Percentiles rank a stretch among this genome's conserved stretches.
phyloP scores from a whole-genome alignment of 2,329 filamentous ascomycete genomes.

The Penicillium sclerotiorum region DNA sequence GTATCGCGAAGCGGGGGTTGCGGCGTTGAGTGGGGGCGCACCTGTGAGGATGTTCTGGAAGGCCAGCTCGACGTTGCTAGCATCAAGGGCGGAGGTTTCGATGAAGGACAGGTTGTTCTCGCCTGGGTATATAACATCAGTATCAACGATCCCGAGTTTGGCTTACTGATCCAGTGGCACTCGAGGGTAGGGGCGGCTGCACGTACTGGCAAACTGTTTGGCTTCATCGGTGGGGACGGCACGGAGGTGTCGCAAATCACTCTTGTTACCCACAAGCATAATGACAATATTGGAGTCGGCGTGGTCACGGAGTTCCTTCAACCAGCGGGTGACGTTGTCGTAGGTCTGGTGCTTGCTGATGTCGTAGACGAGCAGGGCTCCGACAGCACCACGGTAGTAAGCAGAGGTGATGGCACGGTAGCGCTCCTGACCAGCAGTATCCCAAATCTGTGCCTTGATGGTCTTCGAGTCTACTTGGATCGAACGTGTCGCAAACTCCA shows the following conservation, averaged over 20 bases:
- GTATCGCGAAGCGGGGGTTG: slow-evolving; percentile 11
- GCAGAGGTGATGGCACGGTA: slow-evolving; percentile 99
- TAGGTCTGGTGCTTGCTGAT: slow-evolving; percentile 99
- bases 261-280: slow-evolving; percentile 99
- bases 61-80: slow-evolving; percentile 97
- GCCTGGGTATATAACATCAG: slow-evolving; percentile 58
- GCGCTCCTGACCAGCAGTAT: slow-evolving; percentile 97
- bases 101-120: slow-evolving; percentile 99
- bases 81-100: slow-evolving; percentile 97
- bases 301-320: slow-evolving; percentile 97
- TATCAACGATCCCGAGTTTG: neutral
- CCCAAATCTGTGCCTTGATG: slow-evolving; percentile 99
- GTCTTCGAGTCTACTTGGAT: slow-evolving; percentile 99
- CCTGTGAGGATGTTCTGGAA: slow-evolving; percentile 99
- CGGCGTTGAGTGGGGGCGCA: slow-evolving; percentile 50
- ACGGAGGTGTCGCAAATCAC: slow-evolving; percentile 97
- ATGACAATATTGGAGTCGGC: slow-evolving; percentile 99
- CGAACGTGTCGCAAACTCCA: slow-evolving; percentile 97
- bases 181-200: slow-evolving; percentile 1
- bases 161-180: neutral
- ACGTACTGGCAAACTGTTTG: slow-evolving; percentile 92
- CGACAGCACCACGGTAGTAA: slow-evolving; percentile 97
- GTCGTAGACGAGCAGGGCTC: slow-evolving; percentile 96
- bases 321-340: slow-evolving; percentile 97
- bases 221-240: slow-evolving; percentile 97